Conservation (phyloP, 371 early-diverging fungal species). For the Gilbertella persicaria region DNA sequence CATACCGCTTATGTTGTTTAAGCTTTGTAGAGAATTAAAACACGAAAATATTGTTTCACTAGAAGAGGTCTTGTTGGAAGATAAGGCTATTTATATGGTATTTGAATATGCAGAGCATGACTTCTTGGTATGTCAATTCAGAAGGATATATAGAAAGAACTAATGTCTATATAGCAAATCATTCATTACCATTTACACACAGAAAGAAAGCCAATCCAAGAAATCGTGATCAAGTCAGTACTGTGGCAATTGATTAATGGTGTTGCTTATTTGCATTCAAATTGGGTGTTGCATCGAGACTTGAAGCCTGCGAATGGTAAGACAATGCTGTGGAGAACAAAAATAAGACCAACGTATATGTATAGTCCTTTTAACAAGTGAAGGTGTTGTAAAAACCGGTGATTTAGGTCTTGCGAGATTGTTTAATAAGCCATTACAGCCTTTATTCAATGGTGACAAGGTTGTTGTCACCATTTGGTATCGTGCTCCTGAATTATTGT, state of each 20-base stretch:
- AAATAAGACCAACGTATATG: not conserved
- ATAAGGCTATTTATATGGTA: conserved; percentile 92
- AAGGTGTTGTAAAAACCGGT: conserved; percentile 88
- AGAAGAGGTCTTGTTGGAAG: conserved; percentile 87
- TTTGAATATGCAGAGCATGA: conserved; percentile 96
- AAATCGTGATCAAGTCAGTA: conserved; percentile 83
- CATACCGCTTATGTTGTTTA: not conserved
- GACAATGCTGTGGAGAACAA: too few species aligned
- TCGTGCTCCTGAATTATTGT: conserved; percentile 92
- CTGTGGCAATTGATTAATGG: conserved; percentile 93
- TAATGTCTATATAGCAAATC: conserved; percentile 66
- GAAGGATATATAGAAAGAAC: not conserved
- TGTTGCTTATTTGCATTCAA: conserved; percentile 87
- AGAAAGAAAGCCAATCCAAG: conserved; percentile 78
- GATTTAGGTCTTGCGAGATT: conserved; percentile 92
- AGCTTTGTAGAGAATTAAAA: conserved; percentile 85
- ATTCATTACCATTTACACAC: conserved; percentile 79
- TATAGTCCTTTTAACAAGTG: conserved; percentile 76
- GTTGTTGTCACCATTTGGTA: conserved; percentile 99
- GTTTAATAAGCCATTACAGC: conserved; percentile 79
- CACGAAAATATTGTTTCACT: conserved; percentile 86
- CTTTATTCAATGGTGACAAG: conserved; percentile 87
- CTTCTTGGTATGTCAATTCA: conserved; percentile 62
- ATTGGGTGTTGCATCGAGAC: conserved; percentile 93
- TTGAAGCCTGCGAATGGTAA: conserved; percentile 87